Conservation (phyloP, 2,329 filamentous ascomycete species). For the Xylaria sp. region DNA sequence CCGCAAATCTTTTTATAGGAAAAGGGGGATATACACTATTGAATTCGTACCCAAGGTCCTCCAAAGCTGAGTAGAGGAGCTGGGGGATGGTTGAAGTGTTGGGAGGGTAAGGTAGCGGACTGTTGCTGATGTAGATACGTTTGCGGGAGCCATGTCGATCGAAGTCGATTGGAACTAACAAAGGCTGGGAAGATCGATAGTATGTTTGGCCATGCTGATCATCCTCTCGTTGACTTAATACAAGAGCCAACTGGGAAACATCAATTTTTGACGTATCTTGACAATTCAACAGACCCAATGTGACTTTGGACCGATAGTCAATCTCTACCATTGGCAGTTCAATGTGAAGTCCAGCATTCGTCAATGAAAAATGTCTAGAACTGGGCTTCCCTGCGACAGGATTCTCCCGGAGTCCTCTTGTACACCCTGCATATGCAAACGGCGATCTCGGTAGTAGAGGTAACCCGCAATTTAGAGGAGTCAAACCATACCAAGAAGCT, state of each 20-base stretch:
- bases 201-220: conserved; percentile 3
- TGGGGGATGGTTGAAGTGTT: background rate
- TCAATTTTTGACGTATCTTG: background rate
- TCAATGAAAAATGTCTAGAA: conserved; percentile 15
- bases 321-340: conserved; percentile 16
- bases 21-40: background rate
- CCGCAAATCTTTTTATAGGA: background rate
- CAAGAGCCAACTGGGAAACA: background rate
- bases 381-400: background rate
- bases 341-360: conserved; percentile 25
- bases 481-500: conserved; percentile 13
- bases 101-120: background rate
- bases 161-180: background rate
- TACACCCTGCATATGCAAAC: background rate
- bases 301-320: background rate
- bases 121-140: conserved; percentile 6
- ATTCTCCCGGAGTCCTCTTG: background rate
- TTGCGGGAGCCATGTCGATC: background rate
- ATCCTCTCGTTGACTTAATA: background rate
- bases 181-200: background rate
- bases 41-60: background rate
- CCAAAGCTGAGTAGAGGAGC: background rate
- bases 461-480: background rate
- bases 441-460: background rate
- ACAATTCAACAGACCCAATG: conserved; percentile 10